These are phyloP conservation scores for Beta lomatogona DNA, from an alignment of 179 eudicot species.

Conservation along the genomic window DNA sequence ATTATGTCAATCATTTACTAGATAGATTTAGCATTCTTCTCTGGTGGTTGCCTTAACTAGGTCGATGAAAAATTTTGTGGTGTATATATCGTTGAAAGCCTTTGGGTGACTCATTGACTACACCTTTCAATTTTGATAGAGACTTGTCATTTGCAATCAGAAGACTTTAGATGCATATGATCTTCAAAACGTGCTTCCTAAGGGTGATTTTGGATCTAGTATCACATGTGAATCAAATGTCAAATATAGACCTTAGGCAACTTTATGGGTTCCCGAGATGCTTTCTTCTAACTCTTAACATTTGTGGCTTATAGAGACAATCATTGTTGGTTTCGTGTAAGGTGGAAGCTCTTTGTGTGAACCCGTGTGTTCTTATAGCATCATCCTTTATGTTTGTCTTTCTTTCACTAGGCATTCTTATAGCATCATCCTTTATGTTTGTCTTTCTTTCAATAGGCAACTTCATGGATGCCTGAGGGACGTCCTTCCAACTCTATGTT, in stretches of 20 bases:
- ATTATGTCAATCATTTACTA: no score
- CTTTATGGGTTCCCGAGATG: background rate
- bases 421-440: background rate
- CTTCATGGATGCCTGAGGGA: background rate
- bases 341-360: background rate
- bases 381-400: background rate
- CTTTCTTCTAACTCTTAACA: background rate
- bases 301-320: background rate
- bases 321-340: background rate
- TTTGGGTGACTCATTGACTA: background rate
- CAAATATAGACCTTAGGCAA: background rate
- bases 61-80: background rate
- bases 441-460: background rate
- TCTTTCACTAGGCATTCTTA: background rate
- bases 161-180: slow-evolving; percentile 1
- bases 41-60: background rate
- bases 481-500: background rate
- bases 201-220: background rate
- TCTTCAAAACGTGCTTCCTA: background rate
- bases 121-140: background rate
- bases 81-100: background rate
- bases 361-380: background rate
- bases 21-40: no score
- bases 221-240: background rate
- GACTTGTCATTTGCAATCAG: background rate